Conservation (phyloP, 768 basidiomycete species). For the Naganishia antarctica region DNA sequence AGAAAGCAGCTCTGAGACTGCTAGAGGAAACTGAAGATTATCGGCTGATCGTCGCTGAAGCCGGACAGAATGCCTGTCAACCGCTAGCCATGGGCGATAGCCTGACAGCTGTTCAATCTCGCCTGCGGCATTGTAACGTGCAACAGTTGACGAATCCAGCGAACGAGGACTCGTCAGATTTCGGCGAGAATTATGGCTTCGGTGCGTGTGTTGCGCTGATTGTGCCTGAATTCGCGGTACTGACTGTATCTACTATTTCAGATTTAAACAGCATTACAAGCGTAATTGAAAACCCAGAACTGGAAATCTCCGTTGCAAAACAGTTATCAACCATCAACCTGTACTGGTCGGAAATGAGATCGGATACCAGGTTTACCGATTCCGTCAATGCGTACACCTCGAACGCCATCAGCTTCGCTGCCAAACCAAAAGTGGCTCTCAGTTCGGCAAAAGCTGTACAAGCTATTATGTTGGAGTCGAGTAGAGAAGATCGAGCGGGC, state of each 20-base stretch:
- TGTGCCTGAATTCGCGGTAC: neutral
- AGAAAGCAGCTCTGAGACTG: constrained; percentile 15
- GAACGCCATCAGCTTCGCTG: constrained; percentile 15
- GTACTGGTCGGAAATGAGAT: constrained; percentile 14
- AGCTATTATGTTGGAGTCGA: constrained; percentile 1
- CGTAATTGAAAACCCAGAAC: neutral
- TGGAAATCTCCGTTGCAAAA: constrained; percentile 5
- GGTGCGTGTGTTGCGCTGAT: neutral
- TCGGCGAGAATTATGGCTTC: constrained; percentile 20
- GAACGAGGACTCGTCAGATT: neutral
- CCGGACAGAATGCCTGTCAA: constrained; percentile 18
- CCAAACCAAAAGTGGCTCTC: neutral
- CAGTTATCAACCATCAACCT: constrained; percentile 16
- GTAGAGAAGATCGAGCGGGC: constrained; percentile 20
- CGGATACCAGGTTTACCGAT: constrained; percentile 19
- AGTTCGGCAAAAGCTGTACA: constrained; percentile 18
- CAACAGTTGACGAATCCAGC: constrained; percentile 17
- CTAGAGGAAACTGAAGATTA: neutral
- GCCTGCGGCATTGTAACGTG: neutral
- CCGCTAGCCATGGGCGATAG: constrained; percentile 17
- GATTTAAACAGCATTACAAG: neutral
- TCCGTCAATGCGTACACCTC: constrained; percentile 6
- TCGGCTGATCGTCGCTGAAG: constrained; percentile 11
- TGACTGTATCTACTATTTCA: neutral
- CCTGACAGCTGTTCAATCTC: neutral